phyloP scores from a whole-genome alignment of 2,329 filamentous ascomycete genomes.

The Ophiostoma piceae region DNA sequence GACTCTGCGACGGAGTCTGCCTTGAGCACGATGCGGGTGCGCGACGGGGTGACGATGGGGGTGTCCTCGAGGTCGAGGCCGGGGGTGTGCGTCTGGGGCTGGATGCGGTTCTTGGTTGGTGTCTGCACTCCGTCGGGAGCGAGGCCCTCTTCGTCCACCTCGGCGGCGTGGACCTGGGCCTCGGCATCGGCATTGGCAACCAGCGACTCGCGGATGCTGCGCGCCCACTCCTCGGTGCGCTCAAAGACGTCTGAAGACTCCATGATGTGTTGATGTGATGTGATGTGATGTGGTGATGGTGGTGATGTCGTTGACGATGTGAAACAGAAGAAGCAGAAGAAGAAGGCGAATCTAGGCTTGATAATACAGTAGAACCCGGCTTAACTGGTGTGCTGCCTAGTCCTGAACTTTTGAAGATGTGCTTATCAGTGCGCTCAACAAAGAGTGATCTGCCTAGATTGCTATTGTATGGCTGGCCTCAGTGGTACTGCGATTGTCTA shows the following conservation, averaged over 20 bases:
- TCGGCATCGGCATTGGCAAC: constrained; percentile 46
- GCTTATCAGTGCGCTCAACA: constrained; percentile 1
- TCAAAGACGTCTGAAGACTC: constrained; percentile 18
- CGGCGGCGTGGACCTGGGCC: constrained; percentile 54
- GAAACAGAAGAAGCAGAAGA: no score
- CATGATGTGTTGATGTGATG: neutral
- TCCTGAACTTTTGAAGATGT: neutral
- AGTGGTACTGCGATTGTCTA: neutral
- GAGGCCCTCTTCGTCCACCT: constrained; percentile 29
- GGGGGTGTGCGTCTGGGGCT: neutral
- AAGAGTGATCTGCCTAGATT: neutral
- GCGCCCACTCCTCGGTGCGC: constrained; percentile 56
- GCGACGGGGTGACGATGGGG: constrained; percentile 16
- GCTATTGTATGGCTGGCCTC: neutral
- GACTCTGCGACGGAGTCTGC: neutral
- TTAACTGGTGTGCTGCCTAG: neutral
- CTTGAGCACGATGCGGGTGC: constrained; percentile 13
- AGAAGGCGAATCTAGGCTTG: no score
- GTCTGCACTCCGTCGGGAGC: neutral
- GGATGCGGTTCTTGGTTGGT: neutral
- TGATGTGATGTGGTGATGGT: neutral
- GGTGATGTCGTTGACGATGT: neutral
- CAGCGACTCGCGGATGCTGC: constrained; percentile 51
- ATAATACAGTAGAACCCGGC: neutral
- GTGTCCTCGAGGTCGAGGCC: neutral